Evolutionary conservation across 192 early-diverging fungal species (phyloP).

Genomic region (Blastocladiella britannica): DNA sequence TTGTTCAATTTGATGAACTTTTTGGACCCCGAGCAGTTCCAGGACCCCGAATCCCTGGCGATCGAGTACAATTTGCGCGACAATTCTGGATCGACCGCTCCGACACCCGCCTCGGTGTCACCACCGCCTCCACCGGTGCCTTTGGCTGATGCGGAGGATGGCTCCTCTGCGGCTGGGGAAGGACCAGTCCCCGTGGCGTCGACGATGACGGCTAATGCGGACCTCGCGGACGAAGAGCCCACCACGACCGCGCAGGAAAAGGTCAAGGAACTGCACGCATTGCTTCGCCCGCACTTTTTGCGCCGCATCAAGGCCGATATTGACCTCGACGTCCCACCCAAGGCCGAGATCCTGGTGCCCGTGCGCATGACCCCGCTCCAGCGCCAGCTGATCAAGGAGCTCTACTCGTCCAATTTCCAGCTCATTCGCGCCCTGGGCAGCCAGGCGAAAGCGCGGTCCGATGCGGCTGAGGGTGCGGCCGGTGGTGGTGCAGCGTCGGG

Average conservation of each 20-base stretch:
- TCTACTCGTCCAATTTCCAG: conserved; percentile 28
- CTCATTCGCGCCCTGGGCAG: conserved; percentile 11
- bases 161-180: no score
- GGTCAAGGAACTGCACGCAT: conserved; percentile 47
- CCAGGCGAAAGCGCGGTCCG: not conserved
- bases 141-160: no score
- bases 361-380: conserved; percentile 43
- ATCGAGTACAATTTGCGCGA: conserved; percentile 23
- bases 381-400: conserved; percentile 43
- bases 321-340: conserved; percentile 29
- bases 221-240: conserved; percentile 21
- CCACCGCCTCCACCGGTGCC: no score
- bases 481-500: not conserved
- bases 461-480: not conserved
- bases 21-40: conserved; percentile 36
- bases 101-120: no score
- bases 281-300: conserved; percentile 45
- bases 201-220: not conserved
- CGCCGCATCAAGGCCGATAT: conserved; percentile 43
- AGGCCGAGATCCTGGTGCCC: conserved; percentile 44
- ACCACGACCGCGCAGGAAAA: not conserved
- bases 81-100: no score
- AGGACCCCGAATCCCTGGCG: conserved; percentile 28
- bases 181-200: not conserved
- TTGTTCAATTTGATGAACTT: conserved; percentile 52